Evolutionary conservation across 2,329 filamentous ascomycete genomes (phyloP).

Genomic region (Amesomyces nigricolor): DNA sequence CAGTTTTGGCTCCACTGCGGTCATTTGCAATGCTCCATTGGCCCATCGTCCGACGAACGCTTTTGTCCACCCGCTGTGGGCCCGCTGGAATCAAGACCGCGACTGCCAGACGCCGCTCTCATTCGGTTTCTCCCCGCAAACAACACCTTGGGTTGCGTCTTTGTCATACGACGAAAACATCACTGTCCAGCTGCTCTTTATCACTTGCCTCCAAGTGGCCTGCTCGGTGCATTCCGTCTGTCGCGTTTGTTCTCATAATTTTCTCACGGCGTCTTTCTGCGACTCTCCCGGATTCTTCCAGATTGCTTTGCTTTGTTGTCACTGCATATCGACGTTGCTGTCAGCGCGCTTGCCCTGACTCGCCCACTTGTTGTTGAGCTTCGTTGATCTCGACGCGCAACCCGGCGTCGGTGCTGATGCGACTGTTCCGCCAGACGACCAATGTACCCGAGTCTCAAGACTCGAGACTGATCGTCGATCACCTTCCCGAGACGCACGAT

Average conservation of each 20-base stretch:
- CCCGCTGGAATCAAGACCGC: not conserved
- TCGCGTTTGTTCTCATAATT: not conserved
- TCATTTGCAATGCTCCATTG: too few relatives aligned
- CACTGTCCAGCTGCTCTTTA: not conserved
- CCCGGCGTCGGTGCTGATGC: constrained; percentile 6
- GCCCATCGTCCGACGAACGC: too few relatives aligned
- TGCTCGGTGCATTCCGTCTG: not conserved
- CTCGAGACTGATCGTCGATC: constrained; percentile 1
- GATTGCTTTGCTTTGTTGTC: not conserved
- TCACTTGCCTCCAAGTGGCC: not conserved
- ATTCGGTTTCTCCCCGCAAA: constrained; percentile 6
- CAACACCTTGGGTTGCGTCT: not conserved
- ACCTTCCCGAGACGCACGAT: constrained; percentile 10
- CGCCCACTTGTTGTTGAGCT: not conserved
- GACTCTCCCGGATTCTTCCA: not conserved
- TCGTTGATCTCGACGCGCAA: not conserved
- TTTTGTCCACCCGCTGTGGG: too few relatives aligned
- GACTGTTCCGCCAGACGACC: constrained; percentile 7
- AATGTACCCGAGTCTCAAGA: constrained; percentile 16
- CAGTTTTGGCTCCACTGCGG: too few relatives aligned
- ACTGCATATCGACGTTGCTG: not conserved
- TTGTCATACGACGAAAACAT: not conserved
- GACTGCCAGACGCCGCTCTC: not conserved
- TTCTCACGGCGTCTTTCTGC: not conserved
- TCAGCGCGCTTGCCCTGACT: constrained; percentile 2